Evolutionary conservation across 352 stramenopile genomes (phyloP), one percentile per base, ranked within the genome.

Genomic region (Thalassiosira tumida): DNA sequence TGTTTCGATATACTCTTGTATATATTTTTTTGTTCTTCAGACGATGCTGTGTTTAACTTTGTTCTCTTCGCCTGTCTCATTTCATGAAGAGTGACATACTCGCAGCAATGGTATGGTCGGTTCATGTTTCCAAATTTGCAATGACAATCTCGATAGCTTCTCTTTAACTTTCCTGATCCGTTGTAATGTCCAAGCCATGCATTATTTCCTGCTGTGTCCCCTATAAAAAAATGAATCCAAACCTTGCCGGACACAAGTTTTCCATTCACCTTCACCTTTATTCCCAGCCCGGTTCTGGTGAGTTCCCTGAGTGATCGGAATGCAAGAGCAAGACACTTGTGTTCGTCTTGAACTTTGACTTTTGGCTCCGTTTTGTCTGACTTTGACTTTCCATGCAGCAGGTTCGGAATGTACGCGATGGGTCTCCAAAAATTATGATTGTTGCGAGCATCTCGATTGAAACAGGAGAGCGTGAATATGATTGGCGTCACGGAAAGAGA

Each of bases 401-500:
- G 59, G 50, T 92, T 92, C 15, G 87, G 87, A 64, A 92, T 67
- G 26, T 89, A 89, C 35, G 31, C 87, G 14, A 93, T 17, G 1
- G 83, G 81, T 29, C 78, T 54, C 65, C 51, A 88, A 33, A 83
- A 88, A 26, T 87, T 38, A 21, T 41, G 17, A 43, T 76, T 81
- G 26, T 83, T 86, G 37, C 81, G 7, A 13, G 81, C 50, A 21
- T 37, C 47, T 37, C 79, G 15, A 59, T 89, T 89, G 54, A 89
- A 89, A 47, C 73, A 84, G 37, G 87, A 77, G 0, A 87, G 43
- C 21, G 65, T 87, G 51, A 89, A 87, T 37, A 78, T 67, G 24
- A 93, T 62, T 15, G 87, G 87, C 35, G 70, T 78, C 17, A 59
- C n/a, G 54, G 80, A 37, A 31, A 89, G n/a, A 37, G 51, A 21